phyloP scores from a whole-genome alignment of 2,329 filamentous ascomycete species.

The Lachnellula occidentalis region DNA sequence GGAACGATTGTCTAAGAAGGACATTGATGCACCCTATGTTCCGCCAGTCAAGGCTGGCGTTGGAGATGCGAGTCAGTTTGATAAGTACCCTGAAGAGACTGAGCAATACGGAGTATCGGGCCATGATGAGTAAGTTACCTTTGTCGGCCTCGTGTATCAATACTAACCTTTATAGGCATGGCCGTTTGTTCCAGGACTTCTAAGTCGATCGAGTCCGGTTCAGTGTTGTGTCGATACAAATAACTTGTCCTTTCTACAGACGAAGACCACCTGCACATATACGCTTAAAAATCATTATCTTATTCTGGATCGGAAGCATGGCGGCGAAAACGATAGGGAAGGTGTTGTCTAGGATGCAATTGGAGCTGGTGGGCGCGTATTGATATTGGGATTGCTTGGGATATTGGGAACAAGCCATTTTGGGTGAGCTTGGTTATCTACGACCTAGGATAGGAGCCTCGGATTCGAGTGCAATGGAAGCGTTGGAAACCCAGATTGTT shows the following conservation, averaged over 20 bases:
- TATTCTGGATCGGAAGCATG: not conserved
- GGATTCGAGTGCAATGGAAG: not conserved
- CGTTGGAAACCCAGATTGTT: not conserved
- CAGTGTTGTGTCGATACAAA: not conserved
- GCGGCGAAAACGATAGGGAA: not conserved
- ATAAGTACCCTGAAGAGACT: constrained; percentile 95
- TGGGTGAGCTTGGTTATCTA: not conserved
- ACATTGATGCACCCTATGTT: constrained; percentile 97
- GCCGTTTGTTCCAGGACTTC: constrained; percentile 3
- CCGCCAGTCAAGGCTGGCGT: constrained; percentile 90
- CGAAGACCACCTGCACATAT: constrained; percentile 1
- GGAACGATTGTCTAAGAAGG: constrained; percentile 89
- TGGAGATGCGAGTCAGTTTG: constrained; percentile 94
- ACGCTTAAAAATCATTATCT: not conserved
- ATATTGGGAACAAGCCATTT: not conserved
- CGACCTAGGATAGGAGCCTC: not conserved
- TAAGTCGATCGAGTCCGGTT: not conserved
- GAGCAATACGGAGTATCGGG: constrained; percentile 80
- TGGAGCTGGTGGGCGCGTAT: constrained; percentile 1
- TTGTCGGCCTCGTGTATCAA: not conserved
- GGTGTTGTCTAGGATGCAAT: not conserved
- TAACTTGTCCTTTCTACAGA: not conserved
- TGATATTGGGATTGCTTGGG: not conserved
- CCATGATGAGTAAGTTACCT: constrained; percentile 74
- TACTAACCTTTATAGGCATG: not conserved